These are phyloP conservation scores for Chrysanthemum makinoi DNA, from an alignment of 129 eudicot genomes.

Conservation along the genomic window DNA sequence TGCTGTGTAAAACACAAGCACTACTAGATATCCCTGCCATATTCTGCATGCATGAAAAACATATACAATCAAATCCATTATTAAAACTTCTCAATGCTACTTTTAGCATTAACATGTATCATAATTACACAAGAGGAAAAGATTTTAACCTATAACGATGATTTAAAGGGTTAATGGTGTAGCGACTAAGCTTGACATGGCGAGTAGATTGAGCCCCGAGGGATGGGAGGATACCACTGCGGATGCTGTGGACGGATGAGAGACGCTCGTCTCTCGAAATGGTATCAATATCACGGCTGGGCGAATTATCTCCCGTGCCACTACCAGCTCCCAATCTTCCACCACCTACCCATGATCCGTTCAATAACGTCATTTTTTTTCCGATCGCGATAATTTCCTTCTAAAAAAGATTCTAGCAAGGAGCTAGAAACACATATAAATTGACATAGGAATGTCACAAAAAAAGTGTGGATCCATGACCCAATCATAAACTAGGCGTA, in stretches of 20 bases:
- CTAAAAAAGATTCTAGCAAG: no score
- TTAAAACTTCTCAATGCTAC: not conserved
- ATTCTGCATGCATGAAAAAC: slow-evolving; percentile 20
- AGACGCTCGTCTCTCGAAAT: slow-evolving; percentile 35
- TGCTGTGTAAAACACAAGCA: slow-evolving; percentile 50
- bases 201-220: slow-evolving; percentile 54
- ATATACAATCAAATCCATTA: slow-evolving; percentile 1
- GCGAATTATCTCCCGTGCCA: slow-evolving; percentile 22
- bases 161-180: slow-evolving; percentile 50
- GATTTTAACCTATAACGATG: slow-evolving; percentile 42
- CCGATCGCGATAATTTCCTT: not conserved
- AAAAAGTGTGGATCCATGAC: no score
- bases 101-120: not conserved
- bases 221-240: slow-evolving; percentile 48
- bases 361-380: slow-evolving; percentile 31
- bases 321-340: slow-evolving; percentile 18
- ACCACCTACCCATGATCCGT: slow-evolving; percentile 39
- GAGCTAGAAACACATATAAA: no score
- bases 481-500: not conserved
- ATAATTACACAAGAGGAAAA: not conserved
- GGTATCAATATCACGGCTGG: slow-evolving; percentile 19
- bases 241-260: slow-evolving; percentile 43
- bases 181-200: slow-evolving; percentile 38
- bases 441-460: no score
- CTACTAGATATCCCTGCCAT: slow-evolving; percentile 50